A percentile compares a stretch with the other conserved stretches of the same genome.
Evolutionary conservation across 2,329 filamentous ascomycete species (phyloP).

Genomic region (Aspergillus tanneri): DNA sequence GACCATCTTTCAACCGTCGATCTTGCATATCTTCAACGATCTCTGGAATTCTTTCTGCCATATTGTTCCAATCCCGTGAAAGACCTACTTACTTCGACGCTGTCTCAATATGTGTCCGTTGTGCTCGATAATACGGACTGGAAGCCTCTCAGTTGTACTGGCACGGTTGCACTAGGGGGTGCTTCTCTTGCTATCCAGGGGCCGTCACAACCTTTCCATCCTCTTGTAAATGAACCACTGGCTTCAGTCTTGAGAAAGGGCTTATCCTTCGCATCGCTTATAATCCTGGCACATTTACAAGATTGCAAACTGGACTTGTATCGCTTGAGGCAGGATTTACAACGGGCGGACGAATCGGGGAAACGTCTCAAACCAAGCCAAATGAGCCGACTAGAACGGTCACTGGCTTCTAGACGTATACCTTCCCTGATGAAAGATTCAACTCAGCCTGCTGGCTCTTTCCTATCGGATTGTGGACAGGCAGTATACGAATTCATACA

Average conservation of each 20-base stretch:
- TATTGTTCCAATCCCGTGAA: conserved; percentile 13
- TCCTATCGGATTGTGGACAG: conserved; percentile 40
- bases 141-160: conserved; percentile 26
- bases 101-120: conserved; percentile 34
- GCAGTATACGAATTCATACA: conserved; percentile 38
- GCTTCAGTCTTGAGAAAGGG: conserved; percentile 27
- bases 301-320: conserved; percentile 40
- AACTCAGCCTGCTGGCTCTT: conserved; percentile 40
- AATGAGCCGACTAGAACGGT: conserved; percentile 44
- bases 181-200: conserved; percentile 28
- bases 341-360: conserved; percentile 32
- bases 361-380: conserved; percentile 41
- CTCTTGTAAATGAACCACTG: conserved; percentile 42
- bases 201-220: conserved; percentile 37
- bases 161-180: conserved; percentile 25
- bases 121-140: conserved; percentile 33
- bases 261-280: conserved; percentile 24
- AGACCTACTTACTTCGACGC: conserved; percentile 17
- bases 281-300: conserved; percentile 36
- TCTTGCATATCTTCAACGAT: conserved; percentile 33
- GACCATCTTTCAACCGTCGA: conserved; percentile 41
- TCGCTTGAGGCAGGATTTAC: conserved; percentile 34
- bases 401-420: conserved; percentile 41
- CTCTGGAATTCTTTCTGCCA: conserved; percentile 24
- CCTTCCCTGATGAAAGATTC: conserved; percentile 43